These are phyloP conservation scores for Licmophora abbreviata DNA, from an alignment of 108 stramenopile genomes.

Conservation along the genomic window DNA sequence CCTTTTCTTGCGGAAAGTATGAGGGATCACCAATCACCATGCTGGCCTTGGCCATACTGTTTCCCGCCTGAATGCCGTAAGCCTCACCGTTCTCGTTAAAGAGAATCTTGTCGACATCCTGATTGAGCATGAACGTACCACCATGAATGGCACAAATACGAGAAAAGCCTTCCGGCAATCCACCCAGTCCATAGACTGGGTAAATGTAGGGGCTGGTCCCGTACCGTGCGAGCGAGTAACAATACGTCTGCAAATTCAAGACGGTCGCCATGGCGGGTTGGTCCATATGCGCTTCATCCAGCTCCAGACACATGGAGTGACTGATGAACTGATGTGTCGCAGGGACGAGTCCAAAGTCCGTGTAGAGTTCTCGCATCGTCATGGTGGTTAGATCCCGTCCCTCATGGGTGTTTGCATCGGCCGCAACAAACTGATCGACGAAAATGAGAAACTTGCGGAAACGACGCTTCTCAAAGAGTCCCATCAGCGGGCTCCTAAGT, in stretches of 20 bases:
- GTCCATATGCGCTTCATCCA: slow-evolving; percentile 91
- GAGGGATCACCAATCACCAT: slow-evolving; percentile 97
- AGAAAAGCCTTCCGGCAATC: slow-evolving; percentile 98
- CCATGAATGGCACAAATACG: slow-evolving; percentile 98
- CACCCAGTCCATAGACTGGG: slow-evolving; percentile 96
- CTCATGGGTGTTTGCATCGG: slow-evolving; percentile 66
- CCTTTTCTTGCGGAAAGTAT: slow-evolving; percentile 85
- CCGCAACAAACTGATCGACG: slow-evolving; percentile 80
- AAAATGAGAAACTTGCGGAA: slow-evolving; percentile 96
- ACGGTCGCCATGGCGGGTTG: slow-evolving; percentile 85
- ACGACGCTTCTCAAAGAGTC: slow-evolving; percentile 95
- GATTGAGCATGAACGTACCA: slow-evolving; percentile 99
- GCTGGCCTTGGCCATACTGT: slow-evolving; percentile 93
- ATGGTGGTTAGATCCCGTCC: slow-evolving; percentile 82
- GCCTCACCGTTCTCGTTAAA: slow-evolving; percentile 83
- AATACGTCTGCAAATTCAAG: slow-evolving; percentile 89
- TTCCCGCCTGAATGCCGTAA: slow-evolving; percentile 83
- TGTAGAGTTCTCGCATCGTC: slow-evolving; percentile 94
- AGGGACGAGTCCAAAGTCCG: slow-evolving; percentile 85
- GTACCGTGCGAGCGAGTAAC: slow-evolving; percentile 87
- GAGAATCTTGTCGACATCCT: slow-evolving; percentile 94
- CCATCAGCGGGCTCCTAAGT: slow-evolving; percentile 87
- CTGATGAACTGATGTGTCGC: slow-evolving; percentile 98
- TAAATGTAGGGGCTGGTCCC: slow-evolving; percentile 98
- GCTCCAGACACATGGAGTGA: slow-evolving; percentile 97